Conservation (phyloP, 1,284 basidiomycete species). For the Chalciporus sp. region DNA sequence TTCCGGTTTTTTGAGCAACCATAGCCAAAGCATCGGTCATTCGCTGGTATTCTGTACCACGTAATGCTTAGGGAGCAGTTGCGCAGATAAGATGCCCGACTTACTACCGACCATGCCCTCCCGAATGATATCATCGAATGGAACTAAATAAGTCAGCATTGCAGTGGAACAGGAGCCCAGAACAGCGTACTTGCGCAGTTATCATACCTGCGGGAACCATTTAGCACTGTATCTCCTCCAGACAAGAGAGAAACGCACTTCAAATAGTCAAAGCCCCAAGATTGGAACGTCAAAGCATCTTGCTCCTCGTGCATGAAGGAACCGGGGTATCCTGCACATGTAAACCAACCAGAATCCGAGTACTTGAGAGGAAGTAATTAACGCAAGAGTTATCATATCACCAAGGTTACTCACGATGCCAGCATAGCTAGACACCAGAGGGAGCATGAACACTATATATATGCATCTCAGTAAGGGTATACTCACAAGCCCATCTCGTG, state of each 20-base stretch:
- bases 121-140: slow-evolving; percentile 52
- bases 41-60: slow-evolving; percentile 45
- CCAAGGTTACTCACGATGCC: slow-evolving; percentile 45
- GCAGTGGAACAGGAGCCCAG: background rate
- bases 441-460: background rate
- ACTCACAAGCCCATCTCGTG: slow-evolving; percentile 55
- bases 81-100: slow-evolving; percentile 24
- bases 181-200: slow-evolving; percentile 47
- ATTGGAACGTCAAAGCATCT: slow-evolving; percentile 34
- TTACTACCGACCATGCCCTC: slow-evolving; percentile 57
- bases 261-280: slow-evolving; percentile 62
- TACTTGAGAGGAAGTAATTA: slow-evolving; percentile 19
- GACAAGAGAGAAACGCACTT: slow-evolving; percentile 43
- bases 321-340: slow-evolving; percentile 31
- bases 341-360: slow-evolving; percentile 38
- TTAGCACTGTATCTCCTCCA: background rate
- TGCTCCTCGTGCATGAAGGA: slow-evolving; percentile 32
- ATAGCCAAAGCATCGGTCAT: slow-evolving; percentile 54
- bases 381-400: background rate
- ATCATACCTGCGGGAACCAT: slow-evolving; percentile 45
- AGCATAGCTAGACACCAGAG: slow-evolving; percentile 40
- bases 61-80: background rate
- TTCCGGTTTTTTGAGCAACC: slow-evolving; percentile 45
- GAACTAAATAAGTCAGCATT: slow-evolving; percentile 36
- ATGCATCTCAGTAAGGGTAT: background rate